Evolutionary conservation across 164 flowering plant genomes (phyloP), one percentile per base, ranked within the genome.

Genomic region (Stephania cephalantha): DNA sequence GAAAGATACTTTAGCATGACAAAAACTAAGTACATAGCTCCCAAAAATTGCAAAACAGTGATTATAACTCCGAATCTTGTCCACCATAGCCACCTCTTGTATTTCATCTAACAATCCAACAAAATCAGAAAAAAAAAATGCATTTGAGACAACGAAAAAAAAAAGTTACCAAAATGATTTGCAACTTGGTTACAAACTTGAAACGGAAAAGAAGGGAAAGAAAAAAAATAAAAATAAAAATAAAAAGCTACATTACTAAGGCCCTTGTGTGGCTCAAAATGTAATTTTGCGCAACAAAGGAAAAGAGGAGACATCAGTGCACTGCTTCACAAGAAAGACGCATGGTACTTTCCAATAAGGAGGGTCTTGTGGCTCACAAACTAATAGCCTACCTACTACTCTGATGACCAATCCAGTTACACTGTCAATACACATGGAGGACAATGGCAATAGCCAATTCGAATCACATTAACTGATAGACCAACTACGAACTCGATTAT

Each of bases 21-120:
- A 73, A 86, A 80, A 79, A 90, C 64, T 64, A 90, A 84, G 74
- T 88, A 90, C 74, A 78, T 69, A 50, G 90, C 93, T 71, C 83
- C 86, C 18, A 85, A 63, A 82, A 88, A 77, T 73, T 92, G 97
- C 83, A 90, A 74, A 53, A 88, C 73, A 7, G 90, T 84, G 70
- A 90, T 75, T 17, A 84, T 55, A 78, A 81, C 79, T 29, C 88
- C 85, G 76, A 87, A 85, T 6, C 95, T 84, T 17, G 88, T 85
- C 97, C 97, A 92, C 88, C 92, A 87, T 46, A 90, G 83, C 97
- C 94, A 90, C 69, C 80, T 81, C 81, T 84, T 90, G 72, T 92
- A 92, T 77, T 81, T 85, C 76, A 79, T 70, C 97, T 90, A 90
- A 77, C 48, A 85, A 90, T 77, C 48, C 85, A 84, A 53, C 76